A percentile compares a stretch with the other conserved stretches of the same genome.
Evolutionary conservation across 768 basidiomycete genomes (phyloP).

Genomic region (Aureoboletus auriporus): DNA sequence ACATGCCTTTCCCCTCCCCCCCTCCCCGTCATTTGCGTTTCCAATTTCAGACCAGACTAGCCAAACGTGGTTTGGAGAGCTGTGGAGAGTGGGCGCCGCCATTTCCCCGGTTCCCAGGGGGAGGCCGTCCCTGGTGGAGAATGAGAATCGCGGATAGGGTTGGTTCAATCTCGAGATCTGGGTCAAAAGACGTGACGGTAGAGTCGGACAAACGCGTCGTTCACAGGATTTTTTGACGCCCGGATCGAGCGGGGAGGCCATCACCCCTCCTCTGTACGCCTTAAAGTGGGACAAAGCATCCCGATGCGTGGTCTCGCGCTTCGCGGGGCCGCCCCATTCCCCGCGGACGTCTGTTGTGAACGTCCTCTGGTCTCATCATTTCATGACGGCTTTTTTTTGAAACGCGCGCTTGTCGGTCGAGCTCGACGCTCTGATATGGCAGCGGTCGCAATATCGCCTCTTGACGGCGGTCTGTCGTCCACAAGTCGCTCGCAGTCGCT

Average conservation of each 20-base stretch:
- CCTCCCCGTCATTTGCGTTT: no score
- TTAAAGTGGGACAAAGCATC: slow-evolving; percentile 49
- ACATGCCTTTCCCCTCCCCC: no score
- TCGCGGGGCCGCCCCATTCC: no score
- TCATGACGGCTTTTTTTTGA: background rate
- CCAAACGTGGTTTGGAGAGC: no score
- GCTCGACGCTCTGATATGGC: slow-evolving; percentile 65
- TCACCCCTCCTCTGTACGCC: slow-evolving; percentile 44
- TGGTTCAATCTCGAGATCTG: slow-evolving; percentile 40
- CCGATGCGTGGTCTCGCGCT: slow-evolving; percentile 55
- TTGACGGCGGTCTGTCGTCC: slow-evolving; percentile 35
- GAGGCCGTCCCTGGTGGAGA: slow-evolving; percentile 50
- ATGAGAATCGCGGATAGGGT: slow-evolving; percentile 4
- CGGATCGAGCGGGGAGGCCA: slow-evolving; percentile 47
- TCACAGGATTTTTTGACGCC: slow-evolving; percentile 45
- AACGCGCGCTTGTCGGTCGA: slow-evolving; percentile 59
- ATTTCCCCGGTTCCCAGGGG: slow-evolving; percentile 62
- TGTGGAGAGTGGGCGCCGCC: slow-evolving; percentile 35
- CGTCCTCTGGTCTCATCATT: no score
- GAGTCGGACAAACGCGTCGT: slow-evolving; percentile 18
- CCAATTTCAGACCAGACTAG: no score
- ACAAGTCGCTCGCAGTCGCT: slow-evolving; percentile 43
- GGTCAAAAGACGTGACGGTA: no score
- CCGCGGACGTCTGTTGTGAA: no score
- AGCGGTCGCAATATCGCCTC: slow-evolving; percentile 59